Percentiles rank a stretch among this genome's conserved stretches.
Conservation (phyloP, 768 basidiomycete species). For the Sporobolomyces pararoseus region DNA sequence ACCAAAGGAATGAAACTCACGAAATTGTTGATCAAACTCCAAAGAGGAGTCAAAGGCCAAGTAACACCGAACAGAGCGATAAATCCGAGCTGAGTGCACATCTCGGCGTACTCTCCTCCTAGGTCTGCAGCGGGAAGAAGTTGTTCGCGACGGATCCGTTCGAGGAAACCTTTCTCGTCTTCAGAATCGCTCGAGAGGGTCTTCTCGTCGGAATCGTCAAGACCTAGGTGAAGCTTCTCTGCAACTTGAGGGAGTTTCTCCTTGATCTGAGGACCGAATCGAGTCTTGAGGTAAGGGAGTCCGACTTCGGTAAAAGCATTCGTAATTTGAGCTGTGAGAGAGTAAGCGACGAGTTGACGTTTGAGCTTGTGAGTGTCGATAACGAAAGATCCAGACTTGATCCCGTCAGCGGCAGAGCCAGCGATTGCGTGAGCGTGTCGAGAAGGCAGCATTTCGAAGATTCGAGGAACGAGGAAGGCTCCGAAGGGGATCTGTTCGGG, state of each 20-base stretch:
- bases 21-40: conserved; percentile 84
- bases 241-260: conserved; percentile 31
- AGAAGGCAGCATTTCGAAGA: conserved; percentile 30
- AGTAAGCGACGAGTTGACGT: conserved; percentile 89
- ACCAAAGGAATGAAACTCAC: conserved; percentile 16
- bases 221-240: not conserved
- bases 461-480: conserved; percentile 39
- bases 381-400: conserved; percentile 62
- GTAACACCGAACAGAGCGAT: conserved; percentile 87
- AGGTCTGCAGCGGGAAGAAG: conserved; percentile 73
- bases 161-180: conserved; percentile 75
- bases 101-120: conserved; percentile 82
- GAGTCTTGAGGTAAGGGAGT: conserved; percentile 32
- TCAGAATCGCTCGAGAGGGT: conserved; percentile 48
- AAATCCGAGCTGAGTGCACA: conserved; percentile 75
- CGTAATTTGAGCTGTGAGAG: conserved; percentile 61
- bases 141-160: conserved; percentile 70
- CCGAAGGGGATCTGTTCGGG: conserved; percentile 43
- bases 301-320: conserved; percentile 58
- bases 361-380: conserved; percentile 59
- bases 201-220: conserved; percentile 56
- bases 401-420: conserved; percentile 43
- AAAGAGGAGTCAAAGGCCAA: conserved; percentile 86
- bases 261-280: conserved; percentile 31
- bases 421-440: conserved; percentile 23